These are phyloP conservation scores for Colletotrichum coccodes DNA, from an alignment of 2,329 filamentous ascomycete species.

Conservation along the genomic window DNA sequence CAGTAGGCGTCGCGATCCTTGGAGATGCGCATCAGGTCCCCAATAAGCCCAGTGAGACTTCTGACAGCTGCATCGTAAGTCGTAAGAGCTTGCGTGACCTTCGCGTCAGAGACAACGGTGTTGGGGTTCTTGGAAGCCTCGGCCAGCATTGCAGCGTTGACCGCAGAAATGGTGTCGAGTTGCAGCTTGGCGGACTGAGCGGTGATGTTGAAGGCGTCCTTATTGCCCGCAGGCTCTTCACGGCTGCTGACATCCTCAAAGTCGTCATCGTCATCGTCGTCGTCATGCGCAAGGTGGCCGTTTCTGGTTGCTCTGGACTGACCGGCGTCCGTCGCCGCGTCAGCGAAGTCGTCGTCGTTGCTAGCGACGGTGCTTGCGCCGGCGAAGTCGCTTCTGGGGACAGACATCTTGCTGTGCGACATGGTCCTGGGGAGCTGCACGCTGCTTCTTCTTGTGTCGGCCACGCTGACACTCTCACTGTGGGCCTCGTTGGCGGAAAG, in stretches of 20 bases:
- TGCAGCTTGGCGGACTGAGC: slow-evolving; percentile 91
- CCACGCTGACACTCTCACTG: slow-evolving; percentile 63
- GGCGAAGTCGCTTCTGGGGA: slow-evolving; percentile 45
- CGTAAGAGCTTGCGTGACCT: slow-evolving; percentile 78
- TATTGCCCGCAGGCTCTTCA: slow-evolving; percentile 78
- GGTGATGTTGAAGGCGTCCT: slow-evolving; percentile 96
- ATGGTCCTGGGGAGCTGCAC: slow-evolving; percentile 55
- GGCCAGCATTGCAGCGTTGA: slow-evolving; percentile 81
- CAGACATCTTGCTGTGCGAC: slow-evolving; percentile 45
- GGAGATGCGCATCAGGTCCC: slow-evolving; percentile 90
- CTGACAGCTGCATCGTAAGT: slow-evolving; percentile 92
- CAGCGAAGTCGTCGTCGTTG: slow-evolving; percentile 62
- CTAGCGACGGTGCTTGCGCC: slow-evolving; percentile 59
- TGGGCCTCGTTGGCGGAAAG: slow-evolving; percentile 56
- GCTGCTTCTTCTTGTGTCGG: slow-evolving; percentile 55
- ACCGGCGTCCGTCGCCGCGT: slow-evolving; percentile 57
- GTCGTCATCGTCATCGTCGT: slow-evolving; percentile 80
- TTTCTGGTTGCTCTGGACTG: slow-evolving; percentile 48
- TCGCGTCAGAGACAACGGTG: slow-evolving; percentile 79
- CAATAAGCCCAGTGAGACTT: slow-evolving; percentile 85
- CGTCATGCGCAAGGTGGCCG: slow-evolving; percentile 44
- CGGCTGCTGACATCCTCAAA: slow-evolving; percentile 79
- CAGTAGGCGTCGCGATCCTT: slow-evolving; percentile 95
- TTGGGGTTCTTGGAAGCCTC: slow-evolving; percentile 77
- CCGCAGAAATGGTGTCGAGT: slow-evolving; percentile 87